Evolutionary conservation across 805 yeast species (phyloP).

Genomic region (Schizosaccharomyces octosporus): DNA sequence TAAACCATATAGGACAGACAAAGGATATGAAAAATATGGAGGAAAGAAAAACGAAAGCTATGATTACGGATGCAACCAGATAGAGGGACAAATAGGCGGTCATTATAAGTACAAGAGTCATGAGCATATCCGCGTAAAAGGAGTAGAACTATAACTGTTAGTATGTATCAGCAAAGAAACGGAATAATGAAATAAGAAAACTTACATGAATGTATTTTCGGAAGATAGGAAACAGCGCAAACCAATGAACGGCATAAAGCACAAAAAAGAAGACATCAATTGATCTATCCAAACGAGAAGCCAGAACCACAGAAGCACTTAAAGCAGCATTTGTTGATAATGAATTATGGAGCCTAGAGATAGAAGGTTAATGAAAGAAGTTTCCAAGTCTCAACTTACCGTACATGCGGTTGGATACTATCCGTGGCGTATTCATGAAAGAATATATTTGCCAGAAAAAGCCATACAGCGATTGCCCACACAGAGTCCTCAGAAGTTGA

Average conservation of each 20-base stretch:
- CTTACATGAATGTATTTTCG: slow-evolving; percentile 28
- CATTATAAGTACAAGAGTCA: slow-evolving; percentile 3
- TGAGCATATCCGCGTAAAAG: background rate
- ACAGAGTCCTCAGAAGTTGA: slow-evolving; percentile 84
- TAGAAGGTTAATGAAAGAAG: background rate
- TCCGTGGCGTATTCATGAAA: slow-evolving; percentile 44
- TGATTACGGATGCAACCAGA: slow-evolving; percentile 8
- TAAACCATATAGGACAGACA: slow-evolving; percentile 44
- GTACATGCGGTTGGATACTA: slow-evolving; percentile 11
- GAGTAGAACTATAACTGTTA: background rate
- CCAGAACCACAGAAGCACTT: slow-evolving; percentile 67
- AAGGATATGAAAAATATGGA: slow-evolving; percentile 13
- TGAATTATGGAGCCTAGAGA: slow-evolving; percentile 12
- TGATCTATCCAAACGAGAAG: slow-evolving; percentile 60
- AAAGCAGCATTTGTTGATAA: slow-evolving; percentile 62
- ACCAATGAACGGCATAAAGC: slow-evolving; percentile 42
- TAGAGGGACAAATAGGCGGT: slow-evolving; percentile 6
- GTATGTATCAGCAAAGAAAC: slow-evolving; percentile 6
- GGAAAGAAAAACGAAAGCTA: slow-evolving; percentile 5
- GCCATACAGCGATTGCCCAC: slow-evolving; percentile 73
- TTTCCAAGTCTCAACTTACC: background rate
- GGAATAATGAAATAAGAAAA: slow-evolving; percentile 6
- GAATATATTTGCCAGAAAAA: slow-evolving; percentile 41
- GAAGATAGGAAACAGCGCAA: slow-evolving; percentile 49
- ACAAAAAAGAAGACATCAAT: slow-evolving; percentile 64